These are phyloP conservation scores for Leishmania tropica DNA, from an alignment of 208 protist genomes.

Conservation along the genomic window DNA sequence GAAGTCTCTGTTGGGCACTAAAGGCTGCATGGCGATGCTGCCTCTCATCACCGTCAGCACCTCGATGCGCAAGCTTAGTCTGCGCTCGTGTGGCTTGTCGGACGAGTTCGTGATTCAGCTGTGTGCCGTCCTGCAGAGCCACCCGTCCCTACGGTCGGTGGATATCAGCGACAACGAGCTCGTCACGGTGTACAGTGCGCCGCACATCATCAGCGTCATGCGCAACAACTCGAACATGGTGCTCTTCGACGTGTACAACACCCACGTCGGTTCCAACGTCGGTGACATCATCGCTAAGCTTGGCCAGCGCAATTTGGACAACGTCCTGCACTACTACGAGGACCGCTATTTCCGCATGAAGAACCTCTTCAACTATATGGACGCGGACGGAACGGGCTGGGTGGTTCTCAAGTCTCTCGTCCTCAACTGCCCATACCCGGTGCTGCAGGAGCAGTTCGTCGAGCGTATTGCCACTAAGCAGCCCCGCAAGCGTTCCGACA, in stretches of 20 bases:
- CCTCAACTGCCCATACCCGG: constrained; percentile 70
- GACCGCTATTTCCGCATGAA: constrained; percentile 88
- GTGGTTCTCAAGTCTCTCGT: constrained; percentile 75
- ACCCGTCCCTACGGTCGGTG: constrained; percentile 68
- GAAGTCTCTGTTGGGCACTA: constrained; percentile 55
- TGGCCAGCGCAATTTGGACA: constrained; percentile 52
- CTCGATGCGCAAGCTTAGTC: constrained; percentile 60
- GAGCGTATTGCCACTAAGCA: constrained; percentile 71
- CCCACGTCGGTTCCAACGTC: constrained; percentile 77
- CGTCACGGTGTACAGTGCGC: constrained; percentile 73
- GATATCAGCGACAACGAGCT: constrained; percentile 78
- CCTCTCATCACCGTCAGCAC: constrained; percentile 77
- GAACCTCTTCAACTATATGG: constrained; percentile 81
- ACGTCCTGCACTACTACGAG: constrained; percentile 74
- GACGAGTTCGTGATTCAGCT: constrained; percentile 73
- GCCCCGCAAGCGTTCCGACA: constrained; percentile 66
- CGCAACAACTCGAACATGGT: constrained; percentile 80
- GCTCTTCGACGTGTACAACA: constrained; percentile 57
- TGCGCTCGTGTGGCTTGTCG: constrained; percentile 65
- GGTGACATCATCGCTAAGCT: constrained; percentile 64
- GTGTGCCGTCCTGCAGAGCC: constrained; percentile 62
- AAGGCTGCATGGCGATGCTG: constrained; percentile 77
- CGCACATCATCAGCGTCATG: constrained; percentile 69
- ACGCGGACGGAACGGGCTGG: constrained; percentile 75
- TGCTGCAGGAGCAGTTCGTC: constrained; percentile 86